Evolutionary conservation across 805 yeast genomes (phyloP), one percentile per base, ranked within the genome.

Genomic region (Starmerella cellae): DNA sequence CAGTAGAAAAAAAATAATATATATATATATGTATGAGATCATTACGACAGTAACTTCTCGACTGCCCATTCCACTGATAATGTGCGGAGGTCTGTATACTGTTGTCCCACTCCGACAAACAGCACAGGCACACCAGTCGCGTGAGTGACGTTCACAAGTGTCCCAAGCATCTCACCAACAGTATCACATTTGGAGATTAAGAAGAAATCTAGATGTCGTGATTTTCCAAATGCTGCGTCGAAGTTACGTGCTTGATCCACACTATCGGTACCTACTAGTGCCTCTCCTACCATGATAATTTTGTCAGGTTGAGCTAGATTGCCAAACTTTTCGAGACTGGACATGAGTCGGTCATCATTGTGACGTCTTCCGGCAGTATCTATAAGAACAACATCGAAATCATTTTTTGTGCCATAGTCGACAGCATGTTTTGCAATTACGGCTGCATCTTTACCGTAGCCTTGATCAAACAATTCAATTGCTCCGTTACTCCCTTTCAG

Each of bases 291-390:
- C 97, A 91, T 91, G 57, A 88, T 87, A 55, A 88, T 88, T 60
- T 83, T 88, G 62, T 88, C 91, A 0, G 97, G 98, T 38, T 83
- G 72, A 2, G 97, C 97, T 38, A 93, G 87, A 55, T 82, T 84
- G 16, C 96, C 97, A 61, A 88, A 88, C 43, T 88, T 83, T 52
- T 85, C 93, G 50, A 88, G 65, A 6, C 96, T 95, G 0, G 95
- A 88, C 98, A 88, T 88, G 48, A 88, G 69, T 44, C 88, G 77
- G 16, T 91, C 80, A 60, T 91, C 96, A 52, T 88, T 84, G 58
- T 91, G 98, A 43, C 97, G 77, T 65, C 98, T 74, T 35, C 98
- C 98, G 0, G 98, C 98, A 3, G 98, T 88, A 61, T 88, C 98
- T 70, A 88, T 82, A 49, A 88, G 67, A 4, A 88, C 93, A 24